Conservation (phyloP, 257 asterid genomes). For the Petunia secreta region DNA sequence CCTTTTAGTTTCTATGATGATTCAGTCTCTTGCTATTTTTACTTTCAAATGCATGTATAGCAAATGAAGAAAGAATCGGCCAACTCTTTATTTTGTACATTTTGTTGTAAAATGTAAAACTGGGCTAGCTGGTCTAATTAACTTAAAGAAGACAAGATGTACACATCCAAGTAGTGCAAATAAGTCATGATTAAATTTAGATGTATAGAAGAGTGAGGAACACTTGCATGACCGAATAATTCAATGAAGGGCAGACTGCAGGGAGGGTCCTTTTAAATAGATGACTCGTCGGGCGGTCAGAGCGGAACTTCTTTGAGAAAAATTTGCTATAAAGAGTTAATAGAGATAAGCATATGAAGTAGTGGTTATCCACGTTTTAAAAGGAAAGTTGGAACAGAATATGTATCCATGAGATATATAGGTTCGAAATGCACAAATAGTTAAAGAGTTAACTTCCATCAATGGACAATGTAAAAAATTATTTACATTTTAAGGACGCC, state of each 20-base stretch:
- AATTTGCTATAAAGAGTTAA: no score
- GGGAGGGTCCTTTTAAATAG: no score
- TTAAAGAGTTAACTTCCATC: no score
- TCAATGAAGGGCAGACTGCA: no score
- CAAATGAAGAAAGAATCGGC: conserved; percentile 9
- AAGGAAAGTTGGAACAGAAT: background rate
- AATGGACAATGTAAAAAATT: no score
- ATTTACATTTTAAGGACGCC: no score
- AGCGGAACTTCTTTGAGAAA: no score
- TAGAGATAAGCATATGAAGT: no score
- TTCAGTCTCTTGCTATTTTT: background rate
- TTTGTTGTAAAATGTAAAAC: background rate
- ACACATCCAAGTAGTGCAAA: background rate
- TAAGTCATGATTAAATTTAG: background rate
- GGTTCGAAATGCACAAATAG: no score
- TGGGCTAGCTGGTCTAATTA: background rate
- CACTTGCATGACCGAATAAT: no score
- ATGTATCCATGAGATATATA: no score
- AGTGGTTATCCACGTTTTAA: background rate
- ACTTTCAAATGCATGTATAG: background rate
- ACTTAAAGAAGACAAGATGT: background rate
- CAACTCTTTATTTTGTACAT: conserved; percentile 14
- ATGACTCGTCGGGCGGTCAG: no score
- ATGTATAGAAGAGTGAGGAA: background rate
- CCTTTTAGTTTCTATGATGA: background rate